phyloP scores from a whole-genome alignment of 768 basidiomycete species.

The Nidula microcarpa region DNA sequence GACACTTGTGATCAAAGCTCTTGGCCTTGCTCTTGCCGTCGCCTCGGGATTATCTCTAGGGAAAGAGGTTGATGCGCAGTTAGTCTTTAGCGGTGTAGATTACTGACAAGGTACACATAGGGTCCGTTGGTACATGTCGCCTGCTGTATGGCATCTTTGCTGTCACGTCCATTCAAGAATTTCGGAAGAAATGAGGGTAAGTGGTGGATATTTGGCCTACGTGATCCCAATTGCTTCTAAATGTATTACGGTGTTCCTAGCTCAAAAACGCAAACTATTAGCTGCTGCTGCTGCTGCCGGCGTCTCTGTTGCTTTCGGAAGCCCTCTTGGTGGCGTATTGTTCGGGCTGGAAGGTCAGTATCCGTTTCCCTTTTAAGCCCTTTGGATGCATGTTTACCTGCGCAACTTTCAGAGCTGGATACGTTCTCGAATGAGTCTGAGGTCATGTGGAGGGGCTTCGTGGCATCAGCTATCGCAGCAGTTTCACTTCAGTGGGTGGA shows the following conservation, averaged over 20 bases:
- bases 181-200: constrained; percentile 77
- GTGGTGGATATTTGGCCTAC: neutral
- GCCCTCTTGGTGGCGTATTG: constrained; percentile 80
- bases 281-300: constrained; percentile 85
- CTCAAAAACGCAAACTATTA: constrained; percentile 76
- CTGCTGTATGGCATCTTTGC: constrained; percentile 74
- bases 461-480: constrained; percentile 83
- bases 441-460: constrained; percentile 85
- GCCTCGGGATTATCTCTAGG: constrained; percentile 83
- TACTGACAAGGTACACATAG: constrained; percentile 21
- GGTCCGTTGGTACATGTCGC: constrained; percentile 86
- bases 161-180: constrained; percentile 64
- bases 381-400: neutral
- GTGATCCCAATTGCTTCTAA: neutral
- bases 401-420: constrained; percentile 47
- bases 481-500: constrained; percentile 82
- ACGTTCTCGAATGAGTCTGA: constrained; percentile 70
- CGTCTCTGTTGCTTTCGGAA: constrained; percentile 86
- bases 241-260: constrained; percentile 25
- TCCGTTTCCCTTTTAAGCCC: neutral
- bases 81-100: constrained; percentile 6
- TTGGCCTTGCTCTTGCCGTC: constrained; percentile 80
- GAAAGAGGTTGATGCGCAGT: constrained; percentile 60
- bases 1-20: constrained; percentile 81
- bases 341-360: constrained; percentile 72